Conservation (phyloP, 768 basidiomycete species). For the Harrya chromipes region DNA sequence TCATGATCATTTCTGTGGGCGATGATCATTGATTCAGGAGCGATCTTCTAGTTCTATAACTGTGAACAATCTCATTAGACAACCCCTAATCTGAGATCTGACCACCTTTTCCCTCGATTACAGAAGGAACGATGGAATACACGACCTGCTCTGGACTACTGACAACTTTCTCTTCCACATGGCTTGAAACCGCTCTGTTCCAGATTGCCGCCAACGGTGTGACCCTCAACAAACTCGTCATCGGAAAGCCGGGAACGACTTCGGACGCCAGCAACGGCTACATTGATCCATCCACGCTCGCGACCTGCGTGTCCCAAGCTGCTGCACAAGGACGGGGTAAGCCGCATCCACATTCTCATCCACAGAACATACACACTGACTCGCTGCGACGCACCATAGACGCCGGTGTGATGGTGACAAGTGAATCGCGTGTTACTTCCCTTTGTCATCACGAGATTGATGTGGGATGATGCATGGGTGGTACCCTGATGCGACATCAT, state of each 20-base stretch:
- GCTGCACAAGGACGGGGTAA: conserved; percentile 65
- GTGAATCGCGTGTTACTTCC: conserved; percentile 15
- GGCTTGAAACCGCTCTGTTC: conserved; percentile 59
- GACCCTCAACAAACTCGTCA: conserved; percentile 48
- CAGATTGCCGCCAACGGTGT: conserved; percentile 51
- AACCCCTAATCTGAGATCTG: background rate
- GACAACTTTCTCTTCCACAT: conserved; percentile 52
- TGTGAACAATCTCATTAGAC: conserved; percentile 9
- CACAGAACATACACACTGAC: background rate
- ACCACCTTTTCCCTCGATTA: background rate
- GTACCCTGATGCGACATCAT: conserved; percentile 38
- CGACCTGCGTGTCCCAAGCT: conserved; percentile 58
- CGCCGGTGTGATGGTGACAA: conserved; percentile 44
- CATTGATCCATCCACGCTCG: conserved; percentile 54
- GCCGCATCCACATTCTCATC: conserved; percentile 20
- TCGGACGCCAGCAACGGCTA: conserved; percentile 50
- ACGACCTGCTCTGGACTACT: conserved; percentile 61
- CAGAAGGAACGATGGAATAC: conserved; percentile 63
- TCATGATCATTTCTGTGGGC: background rate
- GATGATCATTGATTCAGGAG: conserved; percentile 2
- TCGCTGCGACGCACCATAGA: conserved; percentile 13
- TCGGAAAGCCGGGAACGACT: conserved; percentile 49
- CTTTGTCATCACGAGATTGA: background rate
- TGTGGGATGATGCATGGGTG: conserved; percentile 8
- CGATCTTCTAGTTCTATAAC: conserved; percentile 27